Base-by-base conservation (phyloP, 768 basidiomycete genomes). In the Jaapia argillacea region DNA sequence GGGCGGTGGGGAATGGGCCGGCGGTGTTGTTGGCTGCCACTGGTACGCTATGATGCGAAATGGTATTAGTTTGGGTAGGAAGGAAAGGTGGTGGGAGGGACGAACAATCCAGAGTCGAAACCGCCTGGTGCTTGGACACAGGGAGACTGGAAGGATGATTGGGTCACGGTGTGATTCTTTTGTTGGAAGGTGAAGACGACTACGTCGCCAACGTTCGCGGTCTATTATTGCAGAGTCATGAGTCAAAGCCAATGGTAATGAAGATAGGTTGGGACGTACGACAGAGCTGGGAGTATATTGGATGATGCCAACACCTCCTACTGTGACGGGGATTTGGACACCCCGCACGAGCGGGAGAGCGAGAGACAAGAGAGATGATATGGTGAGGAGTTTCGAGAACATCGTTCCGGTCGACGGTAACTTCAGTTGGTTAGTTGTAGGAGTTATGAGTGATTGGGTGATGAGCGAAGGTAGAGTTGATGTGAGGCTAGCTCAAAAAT, bases 81-180 rank as follows among this genome's bases (percentile, higher is more conserved):
- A 10, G 28, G 10, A 16, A 33, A 16, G 28, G 28, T 33, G 28
- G 28, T 16, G 28, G n/a, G n/a, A n/a, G n/a, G n/a, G 10, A 61
- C 70, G 57, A 47, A 79, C 77, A 77, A 79, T 48, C 70, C 73
- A 35, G 75, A 67, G 53, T 80, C 75, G 50, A 81, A 78, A 10
- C 77, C 79, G 43, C 54, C 61, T 0, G 53, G 41, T 6, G 59
- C 40, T 4, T 58, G 59, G 0, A 54, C 37, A 49, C 79, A 81
- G 3, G 79, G 79, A 7, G 51, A 57, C 0, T 54, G 59, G n/a
- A 80, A 64, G 1, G 71, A 60, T 4, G 75, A 77, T 47, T 78
- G 77, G 1, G 76, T 77, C 16, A 65, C 74, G 4, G 75, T 78
- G 58, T 49, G 77, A 54, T 79, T 80, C 52, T 74, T 70, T 57